phyloP scores from a whole-genome alignment of 2,329 filamentous ascomycete species.

The Rutstroemia sp. region DNA sequence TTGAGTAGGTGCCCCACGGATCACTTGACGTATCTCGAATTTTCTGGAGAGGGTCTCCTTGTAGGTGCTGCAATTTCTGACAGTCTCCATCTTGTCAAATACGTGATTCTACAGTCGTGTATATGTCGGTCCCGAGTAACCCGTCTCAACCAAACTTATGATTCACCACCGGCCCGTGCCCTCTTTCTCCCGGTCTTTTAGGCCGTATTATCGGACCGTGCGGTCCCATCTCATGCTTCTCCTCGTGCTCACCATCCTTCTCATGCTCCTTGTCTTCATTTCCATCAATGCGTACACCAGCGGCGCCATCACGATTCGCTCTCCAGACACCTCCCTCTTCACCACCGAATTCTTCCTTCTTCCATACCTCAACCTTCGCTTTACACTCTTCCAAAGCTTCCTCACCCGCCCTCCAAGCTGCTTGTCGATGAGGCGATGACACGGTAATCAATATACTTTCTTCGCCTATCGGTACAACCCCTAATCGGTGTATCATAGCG shows the following conservation, averaged over 20 bases:
- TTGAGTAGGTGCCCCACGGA: no score
- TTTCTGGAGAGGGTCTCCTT: no score
- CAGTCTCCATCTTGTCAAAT: no score
- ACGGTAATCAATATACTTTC: conserved; percentile 90
- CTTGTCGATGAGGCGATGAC: conserved; percentile 72
- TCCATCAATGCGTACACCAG: conserved; percentile 17
- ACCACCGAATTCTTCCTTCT: conserved; percentile 77
- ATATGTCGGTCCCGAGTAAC: no score
- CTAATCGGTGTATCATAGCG: conserved; percentile 76
- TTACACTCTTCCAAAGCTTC: conserved; percentile 86
- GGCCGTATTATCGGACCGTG: conserved; percentile 21
- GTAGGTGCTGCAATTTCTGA: no score
- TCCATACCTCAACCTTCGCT: conserved; percentile 88
- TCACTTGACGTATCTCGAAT: no score
- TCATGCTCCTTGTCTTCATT: conserved; percentile 10
- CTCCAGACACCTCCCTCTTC: conserved; percentile 75
- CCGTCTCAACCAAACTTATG: neutral
- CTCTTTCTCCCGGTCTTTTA: conserved; percentile 19
- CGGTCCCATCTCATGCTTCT: conserved; percentile 11
- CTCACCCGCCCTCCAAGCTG: conserved; percentile 82
- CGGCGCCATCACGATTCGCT: conserved; percentile 70
- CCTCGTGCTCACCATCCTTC: neutral
- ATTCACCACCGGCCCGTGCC: conserved; percentile 25
- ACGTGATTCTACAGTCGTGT: no score
- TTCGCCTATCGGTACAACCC: conserved; percentile 80